A percentile compares a stretch with the other conserved stretches of the same genome.
Conservation (phyloP, 805 yeast species). For the Ogataea methylovora region DNA sequence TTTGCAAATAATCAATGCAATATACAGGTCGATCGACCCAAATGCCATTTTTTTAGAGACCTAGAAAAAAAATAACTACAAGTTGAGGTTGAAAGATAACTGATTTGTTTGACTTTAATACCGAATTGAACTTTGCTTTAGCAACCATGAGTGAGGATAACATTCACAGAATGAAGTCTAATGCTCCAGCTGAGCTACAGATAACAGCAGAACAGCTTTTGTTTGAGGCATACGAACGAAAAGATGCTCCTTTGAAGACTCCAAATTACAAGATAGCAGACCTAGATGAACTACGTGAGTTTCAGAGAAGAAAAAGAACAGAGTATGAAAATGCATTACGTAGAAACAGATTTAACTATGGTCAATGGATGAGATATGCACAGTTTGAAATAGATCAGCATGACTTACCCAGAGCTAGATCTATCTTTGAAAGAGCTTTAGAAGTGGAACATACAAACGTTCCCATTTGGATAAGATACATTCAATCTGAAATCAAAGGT, state of each 20-base stretch:
- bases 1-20: too few relatives aligned
- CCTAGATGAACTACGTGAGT: conserved; percentile 71
- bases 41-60: too few relatives aligned
- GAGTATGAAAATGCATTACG: conserved; percentile 86
- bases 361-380: conserved; percentile 92
- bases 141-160: too few relatives aligned
- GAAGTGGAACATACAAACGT: conserved; percentile 68
- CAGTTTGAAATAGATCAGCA: conserved; percentile 77
- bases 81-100: too few relatives aligned
- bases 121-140: too few relatives aligned
- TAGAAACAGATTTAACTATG: conserved; percentile 70
- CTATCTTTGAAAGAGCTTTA: conserved; percentile 81
- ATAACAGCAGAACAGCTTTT: conserved; percentile 60
- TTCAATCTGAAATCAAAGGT: conserved; percentile 66
- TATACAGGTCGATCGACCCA: too few relatives aligned
- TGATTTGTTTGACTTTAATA: too few relatives aligned
- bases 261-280: conserved; percentile 54
- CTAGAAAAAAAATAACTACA: too few relatives aligned
- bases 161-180: neutral
- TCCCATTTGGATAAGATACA: conserved; percentile 81
- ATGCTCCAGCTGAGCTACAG: conserved; percentile 38
- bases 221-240: conserved; percentile 50
- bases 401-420: conserved; percentile 73
- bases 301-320: conserved; percentile 66
- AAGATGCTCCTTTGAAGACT: conserved; percentile 29